A percentile compares a stretch with the other conserved stretches of the same genome.
phyloP scores from a whole-genome alignment of 1,284 basidiomycete species.

The Irpex lacteus region DNA sequence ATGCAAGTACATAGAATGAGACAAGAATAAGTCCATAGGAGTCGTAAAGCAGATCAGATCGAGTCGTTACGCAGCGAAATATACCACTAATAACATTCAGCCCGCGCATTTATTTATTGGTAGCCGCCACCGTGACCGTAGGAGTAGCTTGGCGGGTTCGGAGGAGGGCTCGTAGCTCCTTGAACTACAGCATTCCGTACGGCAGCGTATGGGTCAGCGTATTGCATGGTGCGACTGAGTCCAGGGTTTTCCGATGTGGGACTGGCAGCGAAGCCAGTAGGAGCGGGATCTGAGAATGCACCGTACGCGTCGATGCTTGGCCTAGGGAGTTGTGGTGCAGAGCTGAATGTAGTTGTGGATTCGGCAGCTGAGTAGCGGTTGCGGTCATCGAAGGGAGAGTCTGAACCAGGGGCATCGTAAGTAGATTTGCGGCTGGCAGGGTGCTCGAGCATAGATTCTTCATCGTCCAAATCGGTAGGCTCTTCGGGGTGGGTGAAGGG shows the following conservation, averaged over 20 bases:
- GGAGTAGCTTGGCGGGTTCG: slow-evolving; percentile 10
- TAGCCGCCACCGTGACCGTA: not conserved
- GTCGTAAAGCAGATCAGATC: not conserved
- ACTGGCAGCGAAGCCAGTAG: slow-evolving; percentile 55
- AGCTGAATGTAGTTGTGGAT: slow-evolving; percentile 26
- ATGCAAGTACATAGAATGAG: not conserved
- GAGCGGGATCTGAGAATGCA: slow-evolving; percentile 81
- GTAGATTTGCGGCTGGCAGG: slow-evolving; percentile 31
- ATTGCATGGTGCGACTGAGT: slow-evolving; percentile 86
- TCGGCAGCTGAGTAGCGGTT: slow-evolving; percentile 42
- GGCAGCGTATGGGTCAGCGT: slow-evolving; percentile 78
- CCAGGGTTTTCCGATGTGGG: slow-evolving; percentile 43
- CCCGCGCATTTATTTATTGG: not conserved
- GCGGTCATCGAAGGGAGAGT: slow-evolving; percentile 52
- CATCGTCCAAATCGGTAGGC: slow-evolving; percentile 40
- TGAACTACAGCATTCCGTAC: slow-evolving; percentile 49
- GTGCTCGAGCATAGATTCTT: slow-evolving; percentile 44
- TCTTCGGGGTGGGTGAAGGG: slow-evolving; percentile 65
- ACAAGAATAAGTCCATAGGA: not conserved
- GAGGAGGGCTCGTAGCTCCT: slow-evolving; percentile 3
- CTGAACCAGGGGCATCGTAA: slow-evolving; percentile 38
- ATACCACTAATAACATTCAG: not conserved
- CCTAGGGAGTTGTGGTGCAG: slow-evolving; percentile 35
- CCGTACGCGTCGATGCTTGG: slow-evolving; percentile 84
- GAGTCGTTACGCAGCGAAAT: not conserved